These are phyloP conservation scores for Theobroma cacao DNA, from an alignment of 345 rosid species.

Conservation along the genomic window DNA sequence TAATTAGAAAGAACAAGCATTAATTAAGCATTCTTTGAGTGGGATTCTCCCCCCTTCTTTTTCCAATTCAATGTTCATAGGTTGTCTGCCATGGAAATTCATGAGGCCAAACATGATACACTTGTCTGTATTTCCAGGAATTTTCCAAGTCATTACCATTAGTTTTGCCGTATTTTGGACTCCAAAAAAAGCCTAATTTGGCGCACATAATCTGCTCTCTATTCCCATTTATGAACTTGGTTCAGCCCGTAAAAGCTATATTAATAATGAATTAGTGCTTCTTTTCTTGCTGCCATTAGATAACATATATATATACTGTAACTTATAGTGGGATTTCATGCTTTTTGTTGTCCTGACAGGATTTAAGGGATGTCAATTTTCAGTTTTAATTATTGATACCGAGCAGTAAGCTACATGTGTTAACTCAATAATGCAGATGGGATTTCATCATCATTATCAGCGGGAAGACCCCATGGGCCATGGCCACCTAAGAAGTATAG, in stretches of 20 bases:
- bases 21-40: not conserved
- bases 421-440: not conserved
- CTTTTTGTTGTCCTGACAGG: not conserved
- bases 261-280: not conserved
- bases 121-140: not conserved
- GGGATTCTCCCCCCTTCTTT: not conserved
- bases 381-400: conserved; percentile 1
- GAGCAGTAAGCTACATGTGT: not conserved
- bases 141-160: not conserved
- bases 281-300: not conserved
- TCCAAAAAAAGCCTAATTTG: not conserved
- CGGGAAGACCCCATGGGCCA: not conserved
- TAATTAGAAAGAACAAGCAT: not conserved
- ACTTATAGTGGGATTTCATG: not conserved
- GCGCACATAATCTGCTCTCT: not conserved
- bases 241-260: not conserved
- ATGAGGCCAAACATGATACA: conserved; percentile 1
- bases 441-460: not conserved
- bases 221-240: conserved; percentile 13
- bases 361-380: not conserved
- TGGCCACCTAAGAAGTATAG: not conserved
- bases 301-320: not conserved
- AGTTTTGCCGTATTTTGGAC: not conserved
- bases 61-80: not conserved
- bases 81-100: conserved; percentile 14